Conservation (phyloP, 305 asterid species). For the Fraxinus sp. region DNA sequence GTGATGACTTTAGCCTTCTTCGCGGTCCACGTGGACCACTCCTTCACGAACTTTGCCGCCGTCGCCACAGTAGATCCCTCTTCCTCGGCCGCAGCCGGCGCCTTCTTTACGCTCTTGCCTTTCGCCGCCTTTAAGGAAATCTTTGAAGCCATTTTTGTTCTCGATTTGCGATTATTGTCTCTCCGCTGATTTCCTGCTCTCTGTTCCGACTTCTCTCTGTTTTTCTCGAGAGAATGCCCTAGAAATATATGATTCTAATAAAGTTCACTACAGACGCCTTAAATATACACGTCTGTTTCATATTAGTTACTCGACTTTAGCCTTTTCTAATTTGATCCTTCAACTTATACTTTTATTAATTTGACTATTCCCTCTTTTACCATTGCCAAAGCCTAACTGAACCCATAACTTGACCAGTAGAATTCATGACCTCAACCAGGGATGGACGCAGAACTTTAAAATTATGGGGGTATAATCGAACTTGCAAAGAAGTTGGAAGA, state of each 20-base stretch:
- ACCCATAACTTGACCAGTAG: background rate
- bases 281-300: background rate
- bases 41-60: slow-evolving; percentile 61
- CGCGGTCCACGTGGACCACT: slow-evolving; percentile 80
- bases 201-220: too few species aligned
- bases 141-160: slow-evolving; percentile 52
- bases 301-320: background rate
- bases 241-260: background rate
- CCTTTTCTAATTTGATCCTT: background rate
- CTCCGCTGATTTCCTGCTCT: too few species aligned
- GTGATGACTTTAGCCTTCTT: slow-evolving; percentile 83
- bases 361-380: background rate
- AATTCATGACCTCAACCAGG: background rate
- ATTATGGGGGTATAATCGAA: too few species aligned
- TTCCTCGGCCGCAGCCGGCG: slow-evolving; percentile 48
- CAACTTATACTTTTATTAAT: background rate
- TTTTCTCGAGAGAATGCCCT: too few species aligned
- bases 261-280: background rate
- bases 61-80: slow-evolving; percentile 47
- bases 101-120: slow-evolving; percentile 53
- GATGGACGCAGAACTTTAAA: too few species aligned
- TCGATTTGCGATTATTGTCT: too few species aligned
- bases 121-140: slow-evolving; percentile 64
- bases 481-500: too few species aligned
- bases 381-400: background rate